phyloP scores from a whole-genome alignment of 768 basidiomycete genomes.

The Crucibulum laeve region DNA sequence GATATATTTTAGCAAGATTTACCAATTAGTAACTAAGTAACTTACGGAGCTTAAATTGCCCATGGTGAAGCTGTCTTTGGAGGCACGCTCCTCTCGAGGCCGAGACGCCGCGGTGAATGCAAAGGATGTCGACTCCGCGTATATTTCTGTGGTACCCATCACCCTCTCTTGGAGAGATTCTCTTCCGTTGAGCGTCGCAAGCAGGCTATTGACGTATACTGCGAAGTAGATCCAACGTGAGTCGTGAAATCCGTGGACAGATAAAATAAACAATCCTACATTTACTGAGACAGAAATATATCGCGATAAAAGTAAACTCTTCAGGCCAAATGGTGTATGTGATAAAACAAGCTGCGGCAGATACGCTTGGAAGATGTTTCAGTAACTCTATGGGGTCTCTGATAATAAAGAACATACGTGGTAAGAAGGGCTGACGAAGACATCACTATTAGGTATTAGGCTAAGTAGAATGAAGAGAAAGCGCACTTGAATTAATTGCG shows the following conservation, averaged over 20 bases:
- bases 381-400: too few relatives aligned
- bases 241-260: neutral
- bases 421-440: constrained; percentile 23
- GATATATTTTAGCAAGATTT: neutral
- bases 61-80: neutral
- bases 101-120: neutral
- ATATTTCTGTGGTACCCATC: constrained; percentile 11
- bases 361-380: too few relatives aligned
- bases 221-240: neutral
- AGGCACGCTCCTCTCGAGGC: neutral
- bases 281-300: constrained; percentile 43
- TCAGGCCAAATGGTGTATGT: constrained; percentile 38
- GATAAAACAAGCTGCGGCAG: constrained; percentile 22
- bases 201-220: constrained; percentile 29
- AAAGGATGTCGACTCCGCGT: neutral
- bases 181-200: constrained; percentile 25
- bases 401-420: constrained; percentile 15
- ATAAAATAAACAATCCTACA: constrained; percentile 18
- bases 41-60: too few relatives aligned
- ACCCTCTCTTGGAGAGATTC: constrained; percentile 16
- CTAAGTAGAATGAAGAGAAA: neutral
- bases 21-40: neutral
- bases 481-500: constrained; percentile 43
- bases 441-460: neutral
- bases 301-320: constrained; percentile 38